These are phyloP conservation scores for Rhizopogon vulgaris DNA, from an alignment of 768 basidiomycete genomes.

Conservation along the genomic window DNA sequence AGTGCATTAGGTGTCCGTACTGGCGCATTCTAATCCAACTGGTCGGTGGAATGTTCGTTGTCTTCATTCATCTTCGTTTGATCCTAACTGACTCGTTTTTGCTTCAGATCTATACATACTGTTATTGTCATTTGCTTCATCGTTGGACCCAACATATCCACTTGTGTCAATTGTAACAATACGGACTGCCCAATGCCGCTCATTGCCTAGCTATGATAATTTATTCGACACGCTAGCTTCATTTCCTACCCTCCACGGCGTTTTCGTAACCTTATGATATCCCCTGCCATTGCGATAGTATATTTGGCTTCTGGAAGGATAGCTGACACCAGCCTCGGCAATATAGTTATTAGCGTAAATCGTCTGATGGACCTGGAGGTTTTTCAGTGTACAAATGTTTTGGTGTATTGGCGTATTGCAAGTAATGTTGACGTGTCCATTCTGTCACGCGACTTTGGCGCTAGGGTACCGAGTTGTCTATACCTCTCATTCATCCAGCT, in stretches of 20 bases:
- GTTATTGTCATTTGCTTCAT: conserved; percentile 16
- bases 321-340: no score
- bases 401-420: no score
- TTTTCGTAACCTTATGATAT: not conserved
- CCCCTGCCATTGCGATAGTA: not conserved
- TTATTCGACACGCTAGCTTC: not conserved
- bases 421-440: not conserved
- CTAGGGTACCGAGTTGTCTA: not conserved
- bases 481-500: not conserved
- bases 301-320: no score
- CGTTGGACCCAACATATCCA: conserved; percentile 9
- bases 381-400: not conserved
- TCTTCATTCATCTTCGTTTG: not conserved
- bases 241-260: not conserved
- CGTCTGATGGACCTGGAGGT: not conserved
- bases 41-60: not conserved
- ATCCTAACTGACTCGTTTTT: not conserved
- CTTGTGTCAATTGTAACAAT: not conserved
- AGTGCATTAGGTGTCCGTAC: not conserved
- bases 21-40: not conserved
- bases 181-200: not conserved
- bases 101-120: conserved; percentile 17
- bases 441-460: not conserved
- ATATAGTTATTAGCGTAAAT: not conserved
- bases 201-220: not conserved